Evolutionary conservation across 2,329 filamentous ascomycete species (phyloP).

Genomic region (Gaeumannomyces sp.): DNA sequence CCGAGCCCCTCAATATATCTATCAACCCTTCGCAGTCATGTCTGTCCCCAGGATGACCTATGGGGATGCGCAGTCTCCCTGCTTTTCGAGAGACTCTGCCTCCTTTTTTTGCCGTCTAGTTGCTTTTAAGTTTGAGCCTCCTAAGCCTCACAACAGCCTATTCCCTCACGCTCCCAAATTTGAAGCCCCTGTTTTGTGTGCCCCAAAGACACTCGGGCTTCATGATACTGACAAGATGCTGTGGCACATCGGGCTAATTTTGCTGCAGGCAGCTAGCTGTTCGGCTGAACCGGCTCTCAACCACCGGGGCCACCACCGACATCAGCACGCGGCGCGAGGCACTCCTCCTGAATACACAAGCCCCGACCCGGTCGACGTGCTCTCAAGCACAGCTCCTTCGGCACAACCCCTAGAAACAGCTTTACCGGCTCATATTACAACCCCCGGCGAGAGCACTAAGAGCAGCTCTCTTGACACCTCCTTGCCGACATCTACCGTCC

Average conservation of each 20-base stretch:
- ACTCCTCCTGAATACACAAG: background rate
- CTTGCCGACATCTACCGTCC: background rate
- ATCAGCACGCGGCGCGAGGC: background rate
- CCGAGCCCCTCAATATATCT: background rate
- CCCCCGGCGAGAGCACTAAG: background rate
- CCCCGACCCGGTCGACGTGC: background rate
- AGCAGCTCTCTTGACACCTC: background rate
- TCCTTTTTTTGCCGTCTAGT: background rate
- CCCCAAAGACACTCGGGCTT: background rate
- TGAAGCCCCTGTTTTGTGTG: background rate
- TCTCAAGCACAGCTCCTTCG: background rate
- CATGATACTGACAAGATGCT: constrained; percentile 1
- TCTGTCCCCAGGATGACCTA: background rate
- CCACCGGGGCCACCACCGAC: background rate
- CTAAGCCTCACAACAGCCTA: background rate
- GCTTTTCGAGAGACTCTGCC: background rate
- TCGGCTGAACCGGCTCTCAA: background rate
- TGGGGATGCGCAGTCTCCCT: background rate
- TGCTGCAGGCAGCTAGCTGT: background rate
- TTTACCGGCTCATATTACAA: background rate
- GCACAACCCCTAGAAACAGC: background rate
- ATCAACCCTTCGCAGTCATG: background rate
- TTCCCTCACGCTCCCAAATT: background rate
- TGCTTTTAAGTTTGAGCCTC: background rate
- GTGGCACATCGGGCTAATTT: constrained; percentile 1